These are phyloP conservation scores for Millerozyma miso DNA, from an alignment of 805 yeast genomes.

Conservation along the genomic window DNA sequence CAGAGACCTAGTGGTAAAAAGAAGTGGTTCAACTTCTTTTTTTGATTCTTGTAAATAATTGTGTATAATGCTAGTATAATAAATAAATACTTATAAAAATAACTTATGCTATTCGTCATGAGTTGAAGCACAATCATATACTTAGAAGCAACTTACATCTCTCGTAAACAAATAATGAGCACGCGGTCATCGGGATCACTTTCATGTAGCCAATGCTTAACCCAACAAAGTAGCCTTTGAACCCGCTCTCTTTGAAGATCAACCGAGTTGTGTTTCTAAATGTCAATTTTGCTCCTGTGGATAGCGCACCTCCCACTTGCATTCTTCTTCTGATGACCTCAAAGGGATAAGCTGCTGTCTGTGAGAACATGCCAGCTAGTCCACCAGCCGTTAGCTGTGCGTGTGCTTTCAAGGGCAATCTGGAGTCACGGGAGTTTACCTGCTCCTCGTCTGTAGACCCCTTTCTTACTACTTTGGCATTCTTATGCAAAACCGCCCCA, in stretches of 20 bases:
- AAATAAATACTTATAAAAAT: not conserved
- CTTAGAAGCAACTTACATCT: constrained; percentile 69
- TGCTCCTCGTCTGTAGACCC: constrained; percentile 15
- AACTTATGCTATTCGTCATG: not conserved
- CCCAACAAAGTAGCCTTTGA: constrained; percentile 90
- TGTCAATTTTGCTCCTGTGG: constrained; percentile 54
- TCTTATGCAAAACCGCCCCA: not conserved
- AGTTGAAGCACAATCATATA: constrained; percentile 32
- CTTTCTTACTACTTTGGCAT: constrained; percentile 14
- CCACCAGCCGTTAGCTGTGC: constrained; percentile 96
- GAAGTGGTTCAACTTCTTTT: constrained; percentile 60
- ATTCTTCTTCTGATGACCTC: constrained; percentile 91
- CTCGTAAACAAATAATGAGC: constrained; percentile 93
- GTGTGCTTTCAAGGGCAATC: constrained; percentile 78
- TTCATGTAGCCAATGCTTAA: constrained; percentile 92
- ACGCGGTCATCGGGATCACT: constrained; percentile 95
- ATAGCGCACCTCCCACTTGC: constrained; percentile 86
- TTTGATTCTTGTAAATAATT: constrained; percentile 25
- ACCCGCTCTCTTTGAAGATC: constrained; percentile 71
- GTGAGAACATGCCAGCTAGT: constrained; percentile 90
- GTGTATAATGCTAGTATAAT: not conserved
- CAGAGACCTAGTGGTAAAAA: constrained; percentile 46
- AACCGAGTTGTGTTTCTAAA: constrained; percentile 51
- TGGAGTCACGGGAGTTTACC: constrained; percentile 34
- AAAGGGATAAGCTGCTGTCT: constrained; percentile 94